Evolutionary conservation across 371 early-diverging fungal species (phyloP).

Genomic region (Mortierella sp.): DNA sequence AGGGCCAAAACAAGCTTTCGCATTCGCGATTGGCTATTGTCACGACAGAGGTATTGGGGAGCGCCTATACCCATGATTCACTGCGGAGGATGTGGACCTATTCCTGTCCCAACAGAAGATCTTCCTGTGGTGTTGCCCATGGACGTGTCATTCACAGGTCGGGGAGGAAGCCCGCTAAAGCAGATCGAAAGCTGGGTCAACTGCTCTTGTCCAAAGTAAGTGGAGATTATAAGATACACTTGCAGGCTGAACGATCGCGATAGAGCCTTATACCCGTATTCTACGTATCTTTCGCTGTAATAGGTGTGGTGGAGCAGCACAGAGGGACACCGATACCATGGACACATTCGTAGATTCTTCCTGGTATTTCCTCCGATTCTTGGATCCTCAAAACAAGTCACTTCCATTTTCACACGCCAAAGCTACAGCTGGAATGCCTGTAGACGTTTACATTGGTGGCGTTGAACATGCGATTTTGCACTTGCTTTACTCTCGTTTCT

Average conservation of each 20-base stretch:
- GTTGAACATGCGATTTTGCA: constrained; percentile 96
- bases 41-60: constrained; percentile 99
- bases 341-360: constrained; percentile 97
- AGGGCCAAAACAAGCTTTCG: constrained; percentile 76
- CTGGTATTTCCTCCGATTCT: constrained; percentile 93
- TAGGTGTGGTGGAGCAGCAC: constrained; percentile 81
- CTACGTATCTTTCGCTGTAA: no score
- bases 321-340: constrained; percentile 93
- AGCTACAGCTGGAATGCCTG: constrained; percentile 80
- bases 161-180: constrained; percentile 80
- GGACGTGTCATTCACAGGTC: constrained; percentile 74
- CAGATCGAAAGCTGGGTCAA: constrained; percentile 73
- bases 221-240: background rate
- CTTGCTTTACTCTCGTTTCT: constrained; percentile 94
- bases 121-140: constrained; percentile 84
- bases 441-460: constrained; percentile 95
- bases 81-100: constrained; percentile 84
- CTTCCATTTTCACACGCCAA: constrained; percentile 72
- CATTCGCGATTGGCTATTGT: constrained; percentile 97
- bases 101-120: constrained; percentile 88
- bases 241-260: no score
- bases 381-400: constrained; percentile 79
- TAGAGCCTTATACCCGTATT: no score
- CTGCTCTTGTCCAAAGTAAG: constrained; percentile 83
- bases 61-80: constrained; percentile 98